Percentiles rank a stretch among this genome's conserved stretches.
These are phyloP conservation scores for Noccaea caerulescens DNA, from an alignment of 345 rosid genomes.

Conservation along the genomic window DNA sequence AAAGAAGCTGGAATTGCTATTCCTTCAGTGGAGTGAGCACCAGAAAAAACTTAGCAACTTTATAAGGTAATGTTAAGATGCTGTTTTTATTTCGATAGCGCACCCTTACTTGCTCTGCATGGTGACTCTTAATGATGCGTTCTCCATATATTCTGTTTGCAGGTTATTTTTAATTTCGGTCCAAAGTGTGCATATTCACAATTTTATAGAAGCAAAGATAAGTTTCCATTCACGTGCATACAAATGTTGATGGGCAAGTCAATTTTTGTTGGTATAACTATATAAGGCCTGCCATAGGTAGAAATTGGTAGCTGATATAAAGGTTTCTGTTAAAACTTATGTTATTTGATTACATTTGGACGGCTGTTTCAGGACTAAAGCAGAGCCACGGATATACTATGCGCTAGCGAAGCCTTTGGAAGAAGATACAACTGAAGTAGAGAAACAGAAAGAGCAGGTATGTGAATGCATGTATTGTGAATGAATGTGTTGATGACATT, in stretches of 20 bases:
- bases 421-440: conserved; percentile 53
- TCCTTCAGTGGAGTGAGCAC: conserved; percentile 97
- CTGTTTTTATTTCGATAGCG: not conserved
- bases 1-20: conserved; percentile 92
- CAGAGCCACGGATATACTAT: conserved; percentile 87
- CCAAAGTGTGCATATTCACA: conserved; percentile 98
- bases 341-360: conserved; percentile 40
- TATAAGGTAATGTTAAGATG: conserved; percentile 64
- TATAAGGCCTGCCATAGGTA: conserved; percentile 47
- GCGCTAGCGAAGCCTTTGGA: conserved; percentile 68
- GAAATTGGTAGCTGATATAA: conserved; percentile 25
- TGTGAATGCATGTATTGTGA: not conserved
- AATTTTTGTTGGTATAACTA: conserved; percentile 37
- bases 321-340: conserved; percentile 22
- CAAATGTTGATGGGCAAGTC: conserved; percentile 53
- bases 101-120: conserved; percentile 17
- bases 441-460: conserved; percentile 80
- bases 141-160: conserved; percentile 47
- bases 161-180: conserved; percentile 99
- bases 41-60: conserved; percentile 84
- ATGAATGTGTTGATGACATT: conserved; percentile 13
- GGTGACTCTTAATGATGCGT: conserved; percentile 26
- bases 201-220: conserved; percentile 91
- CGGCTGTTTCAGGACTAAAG: conserved; percentile 76
- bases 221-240: conserved; percentile 85